Evolutionary conservation across 176 grass and related monocot species (phyloP).

Genomic region (Pontederia crassipes): DNA sequence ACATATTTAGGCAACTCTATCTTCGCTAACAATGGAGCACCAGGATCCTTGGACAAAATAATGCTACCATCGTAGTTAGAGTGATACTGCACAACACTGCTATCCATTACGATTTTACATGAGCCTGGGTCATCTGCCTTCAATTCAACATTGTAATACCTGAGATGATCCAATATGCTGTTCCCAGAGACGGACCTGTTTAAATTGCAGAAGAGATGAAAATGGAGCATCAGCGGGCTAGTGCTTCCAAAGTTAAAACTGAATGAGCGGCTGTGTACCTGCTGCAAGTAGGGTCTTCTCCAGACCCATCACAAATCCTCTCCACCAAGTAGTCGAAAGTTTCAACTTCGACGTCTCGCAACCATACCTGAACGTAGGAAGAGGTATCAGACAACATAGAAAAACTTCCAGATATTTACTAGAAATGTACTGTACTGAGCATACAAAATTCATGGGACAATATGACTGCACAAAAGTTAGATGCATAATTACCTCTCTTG

Average conservation of each 20-base stretch:
- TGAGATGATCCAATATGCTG: constrained; percentile 67
- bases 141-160: constrained; percentile 57
- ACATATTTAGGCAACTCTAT: background rate
- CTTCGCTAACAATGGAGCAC: background rate
- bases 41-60: constrained; percentile 18
- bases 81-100: constrained; percentile 23
- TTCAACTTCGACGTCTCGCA: constrained; percentile 40
- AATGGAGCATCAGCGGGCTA: background rate
- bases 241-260: constrained; percentile 18
- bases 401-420: constrained; percentile 10
- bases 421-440: background rate
- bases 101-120: constrained; percentile 47
- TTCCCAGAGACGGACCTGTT: constrained; percentile 60
- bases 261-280: constrained; percentile 25
- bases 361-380: constrained; percentile 53
- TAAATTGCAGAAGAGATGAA: no score
- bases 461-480: background rate
- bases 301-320: constrained; percentile 62
- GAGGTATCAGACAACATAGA: constrained; percentile 1
- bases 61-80: constrained; percentile 12
- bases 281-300: constrained; percentile 85
- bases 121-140: constrained; percentile 50
- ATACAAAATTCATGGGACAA: no score
- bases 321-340: constrained; percentile 33
- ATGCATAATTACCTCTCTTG: constrained; percentile 54